Percentiles rank a stretch among this genome's conserved stretches.
These are phyloP conservation scores for Parmelia sp. DNA, from an alignment of 495 filamentous ascomycete species.

Conservation along the genomic window DNA sequence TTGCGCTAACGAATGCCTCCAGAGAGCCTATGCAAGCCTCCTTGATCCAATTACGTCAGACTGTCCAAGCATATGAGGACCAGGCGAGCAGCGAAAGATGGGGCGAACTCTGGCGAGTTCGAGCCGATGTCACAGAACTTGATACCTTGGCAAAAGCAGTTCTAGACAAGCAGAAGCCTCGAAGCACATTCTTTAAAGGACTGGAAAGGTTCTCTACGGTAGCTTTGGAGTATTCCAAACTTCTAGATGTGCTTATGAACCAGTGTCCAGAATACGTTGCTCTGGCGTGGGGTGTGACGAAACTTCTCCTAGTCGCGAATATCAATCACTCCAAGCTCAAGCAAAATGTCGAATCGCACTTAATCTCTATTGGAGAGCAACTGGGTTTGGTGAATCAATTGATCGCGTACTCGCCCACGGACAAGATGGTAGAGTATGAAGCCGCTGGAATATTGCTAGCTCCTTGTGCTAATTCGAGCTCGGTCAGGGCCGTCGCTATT, in stretches of 20 bases:
- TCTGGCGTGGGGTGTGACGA: slow-evolving; percentile 20
- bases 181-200: background rate
- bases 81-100: slow-evolving; percentile 18
- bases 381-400: slow-evolving; percentile 25
- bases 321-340: slow-evolving; percentile 21
- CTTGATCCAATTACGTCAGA: slow-evolving; percentile 6
- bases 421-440: slow-evolving; percentile 20
- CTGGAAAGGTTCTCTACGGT: slow-evolving; percentile 19
- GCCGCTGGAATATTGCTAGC: background rate
- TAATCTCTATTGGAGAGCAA: slow-evolving; percentile 17
- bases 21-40: slow-evolving; percentile 19
- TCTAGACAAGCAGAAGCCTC: slow-evolving; percentile 9
- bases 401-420: slow-evolving; percentile 19
- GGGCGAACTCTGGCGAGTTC: slow-evolving; percentile 14
- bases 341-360: slow-evolving; percentile 17
- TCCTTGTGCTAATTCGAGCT: background rate
- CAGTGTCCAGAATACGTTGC: slow-evolving; percentile 19
- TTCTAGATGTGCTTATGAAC: slow-evolving; percentile 24
- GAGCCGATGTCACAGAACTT: slow-evolving; percentile 10
- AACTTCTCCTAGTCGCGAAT: slow-evolving; percentile 22
- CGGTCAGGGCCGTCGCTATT: slow-evolving; percentile 11
- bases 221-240: slow-evolving; percentile 22
- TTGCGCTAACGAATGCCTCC: background rate
- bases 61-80: slow-evolving; percentile 20
- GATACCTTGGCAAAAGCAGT: slow-evolving; percentile 10